Conservation (phyloP, 441 rosid species). For the Eruca vesicaria region DNA sequence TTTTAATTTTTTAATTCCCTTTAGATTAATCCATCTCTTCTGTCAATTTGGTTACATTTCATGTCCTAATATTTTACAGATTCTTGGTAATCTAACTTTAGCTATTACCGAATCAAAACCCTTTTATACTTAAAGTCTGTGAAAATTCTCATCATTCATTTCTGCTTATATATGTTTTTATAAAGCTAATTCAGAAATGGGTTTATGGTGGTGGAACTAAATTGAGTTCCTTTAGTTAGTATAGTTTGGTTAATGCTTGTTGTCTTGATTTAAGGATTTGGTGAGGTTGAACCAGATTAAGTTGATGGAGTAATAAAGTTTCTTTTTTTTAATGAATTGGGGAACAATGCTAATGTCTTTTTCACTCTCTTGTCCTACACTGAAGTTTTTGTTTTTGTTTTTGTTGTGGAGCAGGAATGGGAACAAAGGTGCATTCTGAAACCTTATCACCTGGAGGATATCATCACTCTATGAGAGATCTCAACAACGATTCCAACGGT, state of each 20-base stretch:
- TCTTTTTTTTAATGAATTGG: too few relatives aligned
- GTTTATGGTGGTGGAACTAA: not conserved
- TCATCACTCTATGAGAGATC: conserved; percentile 80
- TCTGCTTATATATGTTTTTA: not conserved
- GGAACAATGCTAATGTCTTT: not conserved
- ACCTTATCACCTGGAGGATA: conserved; percentile 58
- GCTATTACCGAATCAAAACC: conserved; percentile 26
- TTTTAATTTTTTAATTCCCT: not conserved
- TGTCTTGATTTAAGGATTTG: conserved; percentile 13
- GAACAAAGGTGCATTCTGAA: conserved; percentile 80
- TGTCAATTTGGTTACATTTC: conserved; percentile 12
- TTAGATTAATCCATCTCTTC: not conserved
- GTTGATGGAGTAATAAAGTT: too few relatives aligned
- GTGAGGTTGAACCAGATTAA: too few relatives aligned
- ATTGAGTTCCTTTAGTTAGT: not conserved
- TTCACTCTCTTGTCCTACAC: not conserved
- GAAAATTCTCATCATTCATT: not conserved
- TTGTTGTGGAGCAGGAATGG: conserved; percentile 58
- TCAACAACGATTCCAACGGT: conserved; percentile 71
- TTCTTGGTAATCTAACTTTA: conserved; percentile 27
- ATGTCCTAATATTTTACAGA: conserved; percentile 18
- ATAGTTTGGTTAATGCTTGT: conserved; percentile 1
- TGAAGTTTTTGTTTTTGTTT: not conserved
- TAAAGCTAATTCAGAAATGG: not conserved
- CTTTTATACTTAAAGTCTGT: not conserved